A percentile compares a stretch with the other conserved stretches of the same genome.
Evolutionary conservation across 176 grass and related monocot genomes (phyloP).

Genomic region (Hsuehochloa calcarea): DNA sequence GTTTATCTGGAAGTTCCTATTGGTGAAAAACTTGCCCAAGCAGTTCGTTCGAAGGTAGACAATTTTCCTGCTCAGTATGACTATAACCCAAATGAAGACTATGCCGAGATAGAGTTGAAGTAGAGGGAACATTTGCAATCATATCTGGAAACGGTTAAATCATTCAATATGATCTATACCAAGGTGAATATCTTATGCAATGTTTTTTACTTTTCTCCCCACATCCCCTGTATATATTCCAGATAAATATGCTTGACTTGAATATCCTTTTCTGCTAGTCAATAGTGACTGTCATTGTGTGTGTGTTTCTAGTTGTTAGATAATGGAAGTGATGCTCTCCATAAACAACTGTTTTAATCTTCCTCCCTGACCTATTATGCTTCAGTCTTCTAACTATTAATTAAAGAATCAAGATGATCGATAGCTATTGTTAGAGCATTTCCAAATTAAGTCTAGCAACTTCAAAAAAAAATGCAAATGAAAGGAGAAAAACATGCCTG

Average conservation of each 20-base stretch:
- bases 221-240: not conserved
- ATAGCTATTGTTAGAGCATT: too few relatives aligned
- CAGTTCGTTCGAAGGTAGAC: conserved; percentile 84
- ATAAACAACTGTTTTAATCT: too few relatives aligned
- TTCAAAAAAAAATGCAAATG: too few relatives aligned
- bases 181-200: conserved; percentile 51
- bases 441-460: too few relatives aligned
- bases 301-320: not conserved
- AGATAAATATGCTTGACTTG: not conserved
- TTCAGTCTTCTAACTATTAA: too few relatives aligned
- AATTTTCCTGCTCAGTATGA: conserved; percentile 53
- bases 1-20: conserved; percentile 94
- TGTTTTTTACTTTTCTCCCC: not conserved
- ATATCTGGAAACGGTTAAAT: conserved; percentile 91
- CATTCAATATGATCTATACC: conserved; percentile 94
- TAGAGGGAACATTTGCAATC: conserved; percentile 84
- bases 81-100: conserved; percentile 97
- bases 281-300: not conserved
- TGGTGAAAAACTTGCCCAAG: conserved; percentile 84
- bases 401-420: too few relatives aligned
- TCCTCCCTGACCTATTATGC: too few relatives aligned
- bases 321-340: too few relatives aligned
- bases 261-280: not conserved
- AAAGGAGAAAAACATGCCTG: too few relatives aligned
- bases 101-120: conserved; percentile 84